Evolutionary conservation across 2,329 filamentous ascomycete genomes (phyloP), one percentile per base, ranked within the genome.

Genomic region (Ascochyta clinopodiicola): DNA sequence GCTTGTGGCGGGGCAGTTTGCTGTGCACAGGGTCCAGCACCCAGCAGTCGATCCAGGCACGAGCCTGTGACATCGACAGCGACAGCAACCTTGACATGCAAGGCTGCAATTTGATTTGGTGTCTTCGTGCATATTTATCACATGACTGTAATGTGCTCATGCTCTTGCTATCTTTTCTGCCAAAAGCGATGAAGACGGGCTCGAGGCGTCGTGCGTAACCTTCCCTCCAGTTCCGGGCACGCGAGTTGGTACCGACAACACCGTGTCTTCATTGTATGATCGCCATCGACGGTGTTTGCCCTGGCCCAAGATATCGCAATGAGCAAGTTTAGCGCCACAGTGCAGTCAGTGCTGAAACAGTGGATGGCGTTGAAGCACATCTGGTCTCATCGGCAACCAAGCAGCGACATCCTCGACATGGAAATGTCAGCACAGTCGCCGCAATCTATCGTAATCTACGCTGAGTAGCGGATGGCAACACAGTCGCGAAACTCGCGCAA

Each of bases 311-410:
- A 49, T 31, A 29, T 8, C 22, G 34, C 53, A 59, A 59, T 72
- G 72, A 73, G 72, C 72, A 73, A 64, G 69, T 73, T 74, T 71
- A 59, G 64, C 64, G 68, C 68, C 68, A 63, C 58, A 62, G 37
- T 52, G 55, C 47, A 59, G 51, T 63, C 61, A 57, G 66, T 54
- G 52, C 60, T 61, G 50, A 60, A 60, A 56, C 57, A 49, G 46
- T 32, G 44, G 27, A 59, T 56, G 42, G 46, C 46, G 46, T 36
- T 56, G 52, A 56, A 47, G 45, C 72, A 54, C 49, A 49, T 52
- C 59, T 40, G 56, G 71, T 72, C 64, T 68, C 68, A 70, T 51
- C 46, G 57, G 42, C 44, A 42, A 45, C 56, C 56, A 54, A 58
- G 40, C 47, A 43, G 60, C 37, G 44, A 17, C 44, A 35, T 40